Conservation (phyloP, 129 eudicot genomes). For the Ambrosia trifida region DNA sequence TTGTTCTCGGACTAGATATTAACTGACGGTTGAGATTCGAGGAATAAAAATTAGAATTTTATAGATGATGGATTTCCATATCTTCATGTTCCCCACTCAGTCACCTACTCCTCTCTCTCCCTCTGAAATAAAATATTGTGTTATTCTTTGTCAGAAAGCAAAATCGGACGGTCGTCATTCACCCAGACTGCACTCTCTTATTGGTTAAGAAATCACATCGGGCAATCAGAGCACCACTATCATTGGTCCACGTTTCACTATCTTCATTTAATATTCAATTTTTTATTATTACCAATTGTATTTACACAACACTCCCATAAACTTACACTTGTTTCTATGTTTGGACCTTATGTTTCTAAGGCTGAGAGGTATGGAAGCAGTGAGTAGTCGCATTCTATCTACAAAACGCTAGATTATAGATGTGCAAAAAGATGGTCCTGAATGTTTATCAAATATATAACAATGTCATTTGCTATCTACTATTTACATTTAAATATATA, state of each 20-base stretch:
- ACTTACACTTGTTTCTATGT: neutral
- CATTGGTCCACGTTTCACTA: slow-evolving; percentile 44
- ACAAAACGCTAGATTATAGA: no score
- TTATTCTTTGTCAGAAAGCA: slow-evolving; percentile 27
- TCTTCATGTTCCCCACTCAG: slow-evolving; percentile 44
- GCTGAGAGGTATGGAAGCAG: no score
- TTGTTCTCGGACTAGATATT: neutral
- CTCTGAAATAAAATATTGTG: neutral
- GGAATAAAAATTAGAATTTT: slow-evolving; percentile 19
- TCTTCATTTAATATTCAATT: slow-evolving; percentile 10
- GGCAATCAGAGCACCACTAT: slow-evolving; percentile 21
- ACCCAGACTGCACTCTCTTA: slow-evolving; percentile 27
- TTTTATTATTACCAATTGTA: neutral
- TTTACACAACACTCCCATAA: slow-evolving; percentile 16
- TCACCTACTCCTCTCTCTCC: slow-evolving; percentile 31
- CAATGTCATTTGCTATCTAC: neutral
- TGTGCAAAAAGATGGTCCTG: no score
- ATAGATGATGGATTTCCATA: slow-evolving; percentile 36
- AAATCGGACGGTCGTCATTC: slow-evolving; percentile 25
- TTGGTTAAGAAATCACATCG: slow-evolving; percentile 41
- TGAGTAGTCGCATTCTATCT: no score
- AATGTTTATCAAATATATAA: neutral
- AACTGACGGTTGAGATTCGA: slow-evolving; percentile 19
- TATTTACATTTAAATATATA: neutral
- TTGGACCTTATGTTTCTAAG: neutral